Evolutionary conservation across 805 yeast genomes (phyloP).

Genomic region (Scheffersomyces ergatensis): DNA sequence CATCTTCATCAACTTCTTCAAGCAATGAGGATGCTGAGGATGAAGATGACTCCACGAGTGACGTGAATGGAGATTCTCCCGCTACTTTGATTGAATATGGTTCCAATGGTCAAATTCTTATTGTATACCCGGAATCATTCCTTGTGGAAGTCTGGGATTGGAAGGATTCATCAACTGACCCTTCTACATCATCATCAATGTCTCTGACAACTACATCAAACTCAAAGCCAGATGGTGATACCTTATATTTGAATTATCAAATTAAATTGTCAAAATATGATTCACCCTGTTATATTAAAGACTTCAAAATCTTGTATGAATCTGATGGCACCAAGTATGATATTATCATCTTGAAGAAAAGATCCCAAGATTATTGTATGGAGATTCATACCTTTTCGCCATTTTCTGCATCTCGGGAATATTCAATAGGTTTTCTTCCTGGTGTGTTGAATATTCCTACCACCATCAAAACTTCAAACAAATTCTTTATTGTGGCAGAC

Average conservation of each 20-base stretch:
- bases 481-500: slow-evolving; percentile 19
- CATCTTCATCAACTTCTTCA: slow-evolving; percentile 1
- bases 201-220: not conserved
- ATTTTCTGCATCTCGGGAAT: not conserved
- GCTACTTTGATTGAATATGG: slow-evolving; percentile 21
- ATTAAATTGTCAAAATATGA: slow-evolving; percentile 1
- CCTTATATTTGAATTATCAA: slow-evolving; percentile 19
- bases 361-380: not conserved
- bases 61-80: too few species aligned
- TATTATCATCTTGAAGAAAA: not conserved
- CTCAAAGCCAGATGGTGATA: slow-evolving; percentile 16
- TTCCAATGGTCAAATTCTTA: slow-evolving; percentile 29
- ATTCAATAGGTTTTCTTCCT: too few species aligned
- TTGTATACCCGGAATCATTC: slow-evolving; percentile 16
- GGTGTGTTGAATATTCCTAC: not conserved
- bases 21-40: slow-evolving; percentile 1
- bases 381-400: not conserved
- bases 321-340: not conserved
- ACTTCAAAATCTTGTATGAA: not conserved
- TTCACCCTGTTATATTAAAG: not conserved
- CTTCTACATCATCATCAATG: slow-evolving; percentile 1
- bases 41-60: not conserved
- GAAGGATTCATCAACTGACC: not conserved
- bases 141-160: slow-evolving; percentile 31
- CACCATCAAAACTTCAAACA: slow-evolving; percentile 17